A percentile compares a stretch with the other conserved stretches of the same genome.
Evolutionary conservation across 148 eudicot genomes (phyloP).

Genomic region (Chenopodium album): DNA sequence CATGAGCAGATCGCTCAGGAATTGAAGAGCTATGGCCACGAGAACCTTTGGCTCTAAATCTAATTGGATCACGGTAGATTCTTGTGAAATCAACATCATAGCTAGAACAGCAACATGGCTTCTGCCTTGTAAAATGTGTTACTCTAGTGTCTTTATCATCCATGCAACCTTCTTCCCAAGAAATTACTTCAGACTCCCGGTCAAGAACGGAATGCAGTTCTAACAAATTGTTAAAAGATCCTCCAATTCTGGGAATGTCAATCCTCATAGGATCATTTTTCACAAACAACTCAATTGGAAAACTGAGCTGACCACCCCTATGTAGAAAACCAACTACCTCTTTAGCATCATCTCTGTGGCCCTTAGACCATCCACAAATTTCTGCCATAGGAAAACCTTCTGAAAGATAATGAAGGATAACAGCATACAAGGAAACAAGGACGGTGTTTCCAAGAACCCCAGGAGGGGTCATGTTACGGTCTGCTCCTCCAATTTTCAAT

Average conservation of each 20-base stretch:
- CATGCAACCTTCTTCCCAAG: conserved; percentile 97
- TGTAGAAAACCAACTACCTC: conserved; percentile 73
- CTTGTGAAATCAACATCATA: conserved; percentile 61
- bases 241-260: conserved; percentile 85
- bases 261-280: conserved; percentile 74
- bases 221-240: conserved; percentile 62
- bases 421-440: conserved; percentile 76
- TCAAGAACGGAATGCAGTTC: conserved; percentile 48
- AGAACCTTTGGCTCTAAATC: conserved; percentile 59
- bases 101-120: conserved; percentile 91
- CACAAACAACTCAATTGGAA: conserved; percentile 63
- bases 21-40: conserved; percentile 65
- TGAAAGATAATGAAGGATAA: conserved; percentile 80
- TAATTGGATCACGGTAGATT: conserved; percentile 50
- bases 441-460: conserved; percentile 79
- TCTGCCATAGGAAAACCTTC: conserved; percentile 74
- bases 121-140: conserved; percentile 63
- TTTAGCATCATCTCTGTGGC: conserved; percentile 40
- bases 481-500: conserved; percentile 72
- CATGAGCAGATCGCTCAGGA: conserved; percentile 80
- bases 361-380: conserved; percentile 60
- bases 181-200: conserved; percentile 63
- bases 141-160: conserved; percentile 69
- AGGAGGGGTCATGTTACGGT: conserved; percentile 63
- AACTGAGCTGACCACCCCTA: conserved; percentile 84